These are phyloP conservation scores for Tylopilus balloui DNA, from an alignment of 768 basidiomycete species.

Conservation along the genomic window DNA sequence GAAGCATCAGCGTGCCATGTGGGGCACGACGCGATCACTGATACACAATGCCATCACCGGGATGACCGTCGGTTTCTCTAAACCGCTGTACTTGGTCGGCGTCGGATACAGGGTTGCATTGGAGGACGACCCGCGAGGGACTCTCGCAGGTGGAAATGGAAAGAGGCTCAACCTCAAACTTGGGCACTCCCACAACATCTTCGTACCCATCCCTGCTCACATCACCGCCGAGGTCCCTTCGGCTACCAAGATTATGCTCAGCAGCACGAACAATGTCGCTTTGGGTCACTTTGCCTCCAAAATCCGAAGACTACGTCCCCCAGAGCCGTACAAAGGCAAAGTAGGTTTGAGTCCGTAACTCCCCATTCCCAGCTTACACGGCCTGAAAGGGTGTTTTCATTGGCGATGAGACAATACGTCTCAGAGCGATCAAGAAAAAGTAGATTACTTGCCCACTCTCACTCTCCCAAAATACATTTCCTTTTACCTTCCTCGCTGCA, in stretches of 20 bases:
- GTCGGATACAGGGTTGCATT: slow-evolving; percentile 89
- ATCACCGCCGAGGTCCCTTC: slow-evolving; percentile 77
- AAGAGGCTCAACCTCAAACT: slow-evolving; percentile 85
- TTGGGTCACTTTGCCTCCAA: slow-evolving; percentile 86
- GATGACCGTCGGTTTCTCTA: slow-evolving; percentile 82
- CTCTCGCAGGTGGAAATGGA: slow-evolving; percentile 51
- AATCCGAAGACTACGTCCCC: slow-evolving; percentile 78
- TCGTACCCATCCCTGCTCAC: slow-evolving; percentile 74
- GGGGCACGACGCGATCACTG: slow-evolving; percentile 92
- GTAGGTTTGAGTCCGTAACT: slow-evolving; percentile 42
- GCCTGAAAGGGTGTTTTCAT: slow-evolving; percentile 79
- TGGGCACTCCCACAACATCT: slow-evolving; percentile 86
- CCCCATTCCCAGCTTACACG: slow-evolving; percentile 1
- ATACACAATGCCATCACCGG: slow-evolving; percentile 88
- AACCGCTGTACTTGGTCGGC: slow-evolving; percentile 86
- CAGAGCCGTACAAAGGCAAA: slow-evolving; percentile 98
- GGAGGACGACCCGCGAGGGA: slow-evolving; percentile 73
- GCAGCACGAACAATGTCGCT: slow-evolving; percentile 82
- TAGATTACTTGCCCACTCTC: slow-evolving; percentile 39
- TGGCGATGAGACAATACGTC: slow-evolving; percentile 86
- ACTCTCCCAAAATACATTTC: slow-evolving; percentile 5
- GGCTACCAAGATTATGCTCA: slow-evolving; percentile 79
- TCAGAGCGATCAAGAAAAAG: slow-evolving; percentile 95
- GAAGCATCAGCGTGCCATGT: slow-evolving; percentile 82
- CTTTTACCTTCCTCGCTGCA: background rate